Evolutionary conservation across 2,329 filamentous ascomycete genomes (phyloP).

Genomic region (Scedosporium dehoogii): DNA sequence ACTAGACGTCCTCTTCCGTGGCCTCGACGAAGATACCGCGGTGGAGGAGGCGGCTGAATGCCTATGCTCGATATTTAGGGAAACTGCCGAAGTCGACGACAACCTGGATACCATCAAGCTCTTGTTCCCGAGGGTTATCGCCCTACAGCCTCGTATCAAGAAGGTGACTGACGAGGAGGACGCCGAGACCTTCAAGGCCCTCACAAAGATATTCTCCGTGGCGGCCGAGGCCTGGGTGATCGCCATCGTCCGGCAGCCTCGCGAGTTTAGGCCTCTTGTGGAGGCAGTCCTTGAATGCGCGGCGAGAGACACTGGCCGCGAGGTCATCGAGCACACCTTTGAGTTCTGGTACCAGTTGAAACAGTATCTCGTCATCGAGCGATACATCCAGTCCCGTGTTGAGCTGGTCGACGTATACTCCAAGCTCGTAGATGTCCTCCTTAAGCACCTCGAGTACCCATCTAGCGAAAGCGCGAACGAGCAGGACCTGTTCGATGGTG

Average conservation of each 20-base stretch:
- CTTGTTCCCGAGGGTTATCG: constrained; percentile 72
- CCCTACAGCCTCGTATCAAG: constrained; percentile 65
- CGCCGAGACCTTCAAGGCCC: constrained; percentile 71
- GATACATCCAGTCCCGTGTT: constrained; percentile 73
- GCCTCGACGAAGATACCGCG: constrained; percentile 63
- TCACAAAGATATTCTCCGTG: constrained; percentile 85
- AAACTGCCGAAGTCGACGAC: constrained; percentile 91
- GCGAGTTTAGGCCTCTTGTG: constrained; percentile 73
- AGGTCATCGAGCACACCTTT: constrained; percentile 90
- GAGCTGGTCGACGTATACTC: constrained; percentile 75
- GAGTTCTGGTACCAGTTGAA: constrained; percentile 98
- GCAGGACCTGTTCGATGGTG: constrained; percentile 84
- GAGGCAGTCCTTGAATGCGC: constrained; percentile 90
- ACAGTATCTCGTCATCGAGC: constrained; percentile 85
- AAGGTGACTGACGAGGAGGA: constrained; percentile 73
- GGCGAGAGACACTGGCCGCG: constrained; percentile 74
- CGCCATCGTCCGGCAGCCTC: constrained; percentile 74
- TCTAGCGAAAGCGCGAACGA: constrained; percentile 63
- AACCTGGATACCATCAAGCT: constrained; percentile 71
- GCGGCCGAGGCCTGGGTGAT: constrained; percentile 93
- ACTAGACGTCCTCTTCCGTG: constrained; percentile 69
- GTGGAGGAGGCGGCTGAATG: constrained; percentile 88
- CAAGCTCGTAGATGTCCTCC: constrained; percentile 83
- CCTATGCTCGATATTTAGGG: constrained; percentile 80
- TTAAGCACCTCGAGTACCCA: constrained; percentile 83